A percentile compares a stretch with the other conserved stretches of the same genome.
These are phyloP conservation scores for Cyberlindnera petersonii DNA, from an alignment of 805 yeast species.

Conservation along the genomic window DNA sequence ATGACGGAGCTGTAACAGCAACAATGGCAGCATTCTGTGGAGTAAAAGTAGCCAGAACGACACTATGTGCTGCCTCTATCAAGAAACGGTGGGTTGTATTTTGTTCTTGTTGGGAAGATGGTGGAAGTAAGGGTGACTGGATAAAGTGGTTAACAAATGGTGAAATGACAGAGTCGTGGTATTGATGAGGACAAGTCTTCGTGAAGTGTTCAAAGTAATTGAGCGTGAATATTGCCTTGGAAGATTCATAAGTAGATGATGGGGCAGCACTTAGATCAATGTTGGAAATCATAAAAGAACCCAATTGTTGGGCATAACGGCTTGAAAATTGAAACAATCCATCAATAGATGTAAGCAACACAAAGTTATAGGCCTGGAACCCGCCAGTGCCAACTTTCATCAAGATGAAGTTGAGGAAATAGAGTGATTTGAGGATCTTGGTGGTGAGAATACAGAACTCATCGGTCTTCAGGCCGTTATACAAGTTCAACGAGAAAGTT, in stretches of 20 bases:
- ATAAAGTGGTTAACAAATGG: conserved; percentile 28
- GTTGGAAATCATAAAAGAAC: conserved; percentile 28
- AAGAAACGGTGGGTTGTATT: conserved; percentile 28
- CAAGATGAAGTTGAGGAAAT: conserved; percentile 43
- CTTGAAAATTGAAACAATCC: conserved; percentile 30
- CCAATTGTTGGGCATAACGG: conserved; percentile 27
- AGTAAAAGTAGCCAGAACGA: conserved; percentile 37
- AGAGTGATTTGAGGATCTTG: conserved; percentile 38
- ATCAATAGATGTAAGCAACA: conserved; percentile 48
- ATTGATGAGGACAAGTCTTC: conserved; percentile 31
- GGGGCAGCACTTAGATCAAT: conserved; percentile 21
- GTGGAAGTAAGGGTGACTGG: conserved; percentile 9
- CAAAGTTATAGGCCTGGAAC: conserved; percentile 59
- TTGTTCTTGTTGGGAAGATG: conserved; percentile 3
- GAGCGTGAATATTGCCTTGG: conserved; percentile 28
- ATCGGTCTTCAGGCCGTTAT: conserved; percentile 16
- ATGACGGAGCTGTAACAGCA: conserved; percentile 31
- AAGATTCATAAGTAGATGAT: conserved; percentile 26
- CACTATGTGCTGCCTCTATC: conserved; percentile 65
- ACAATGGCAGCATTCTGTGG: conserved; percentile 23
- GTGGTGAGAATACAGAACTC: conserved; percentile 25
- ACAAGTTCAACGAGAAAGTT: conserved; percentile 33
- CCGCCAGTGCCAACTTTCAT: conserved; percentile 60
- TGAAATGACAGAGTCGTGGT: conserved; percentile 31
- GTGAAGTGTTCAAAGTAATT: conserved; percentile 32